phyloP scores from a whole-genome alignment of 768 basidiomycete genomes.

The Macrolepiota albuminosa region DNA sequence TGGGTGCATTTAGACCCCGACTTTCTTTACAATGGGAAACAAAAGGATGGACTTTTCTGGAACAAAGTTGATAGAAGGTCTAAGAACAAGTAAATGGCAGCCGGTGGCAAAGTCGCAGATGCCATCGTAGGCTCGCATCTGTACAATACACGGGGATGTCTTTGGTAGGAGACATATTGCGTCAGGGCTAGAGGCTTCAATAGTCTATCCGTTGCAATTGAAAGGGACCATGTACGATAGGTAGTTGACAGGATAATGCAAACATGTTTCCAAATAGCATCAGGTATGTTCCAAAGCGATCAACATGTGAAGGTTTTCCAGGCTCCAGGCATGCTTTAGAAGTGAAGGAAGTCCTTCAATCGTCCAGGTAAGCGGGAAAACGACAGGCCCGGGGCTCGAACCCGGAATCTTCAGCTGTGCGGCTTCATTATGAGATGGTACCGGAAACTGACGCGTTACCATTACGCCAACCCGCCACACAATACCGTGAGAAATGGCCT shows the following conservation, averaged over 20 bases:
- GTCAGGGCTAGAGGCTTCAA: neutral
- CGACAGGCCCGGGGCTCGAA: slow-evolving; percentile 26
- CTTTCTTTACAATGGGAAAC: neutral
- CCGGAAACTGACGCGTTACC: slow-evolving; percentile 21
- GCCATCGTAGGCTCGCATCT: neutral
- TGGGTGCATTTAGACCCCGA: neutral
- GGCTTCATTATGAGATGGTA: neutral
- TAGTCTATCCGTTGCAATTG: neutral
- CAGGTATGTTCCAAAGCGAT: no score
- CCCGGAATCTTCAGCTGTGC: slow-evolving; percentile 24
- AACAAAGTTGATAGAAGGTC: neutral
- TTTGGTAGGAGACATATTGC: neutral
- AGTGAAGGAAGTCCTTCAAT: no score
- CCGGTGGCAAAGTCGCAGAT: neutral
- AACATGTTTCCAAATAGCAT: no score
- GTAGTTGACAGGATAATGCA: no score
- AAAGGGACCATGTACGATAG: neutral
- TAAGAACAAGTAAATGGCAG: neutral
- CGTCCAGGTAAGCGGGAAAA: neutral
- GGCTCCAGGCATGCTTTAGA: no score
- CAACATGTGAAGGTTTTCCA: no score
- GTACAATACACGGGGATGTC: neutral
- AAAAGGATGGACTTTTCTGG: neutral
- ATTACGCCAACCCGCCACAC: slow-evolving; percentile 18
- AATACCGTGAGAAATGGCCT: neutral